A percentile compares a stretch with the other conserved stretches of the same genome.
phyloP scores from a whole-genome alignment of 306 rosid genomes.

The Pyrus bretschneideri region DNA sequence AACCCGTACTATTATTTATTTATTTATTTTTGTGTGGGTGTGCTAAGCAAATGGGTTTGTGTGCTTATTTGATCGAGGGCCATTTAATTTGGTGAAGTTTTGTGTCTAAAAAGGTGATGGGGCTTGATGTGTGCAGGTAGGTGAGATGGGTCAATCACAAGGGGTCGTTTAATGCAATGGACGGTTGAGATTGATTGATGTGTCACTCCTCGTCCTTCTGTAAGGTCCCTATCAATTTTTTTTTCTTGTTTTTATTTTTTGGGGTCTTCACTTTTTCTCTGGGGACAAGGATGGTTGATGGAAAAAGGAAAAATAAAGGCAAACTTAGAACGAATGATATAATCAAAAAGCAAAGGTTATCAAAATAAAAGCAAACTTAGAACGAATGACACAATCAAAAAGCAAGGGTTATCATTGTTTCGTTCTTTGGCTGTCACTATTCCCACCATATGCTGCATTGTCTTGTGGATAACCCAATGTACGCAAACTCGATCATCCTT shows the following conservation, averaged over 20 bases:
- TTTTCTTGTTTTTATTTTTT: not conserved
- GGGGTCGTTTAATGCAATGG: slow-evolving; percentile 21
- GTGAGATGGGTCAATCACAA: slow-evolving; percentile 41
- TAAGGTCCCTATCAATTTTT: slow-evolving; percentile 30
- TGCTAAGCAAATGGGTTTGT: slow-evolving; percentile 20
- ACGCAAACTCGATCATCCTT: slow-evolving; percentile 5
- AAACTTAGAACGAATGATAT: slow-evolving; percentile 14
- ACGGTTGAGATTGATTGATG: slow-evolving; percentile 32
- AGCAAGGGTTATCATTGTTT: slow-evolving; percentile 25
- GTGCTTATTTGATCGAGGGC: slow-evolving; percentile 23
- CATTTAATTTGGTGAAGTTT: slow-evolving; percentile 32
- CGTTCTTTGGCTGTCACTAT: slow-evolving; percentile 31
- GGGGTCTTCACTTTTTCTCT: not conserved
- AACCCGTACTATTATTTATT: not conserved
- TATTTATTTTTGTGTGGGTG: not conserved
- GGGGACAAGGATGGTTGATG: slow-evolving; percentile 34
- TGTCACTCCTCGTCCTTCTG: slow-evolving; percentile 17
- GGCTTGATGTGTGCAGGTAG: slow-evolving; percentile 20
- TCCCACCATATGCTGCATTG: slow-evolving; percentile 33
- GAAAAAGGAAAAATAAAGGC: slow-evolving; percentile 14
- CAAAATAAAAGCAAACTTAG: slow-evolving; percentile 13
- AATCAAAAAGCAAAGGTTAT: slow-evolving; percentile 24
- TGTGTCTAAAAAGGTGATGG: slow-evolving; percentile 14
- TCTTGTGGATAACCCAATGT: slow-evolving; percentile 41
- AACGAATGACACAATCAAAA: slow-evolving; percentile 17